A percentile compares a stretch with the other conserved stretches of the same genome.
Evolutionary conservation across 495 filamentous ascomycete species (phyloP).

Genomic region (Trichoderma virens): DNA sequence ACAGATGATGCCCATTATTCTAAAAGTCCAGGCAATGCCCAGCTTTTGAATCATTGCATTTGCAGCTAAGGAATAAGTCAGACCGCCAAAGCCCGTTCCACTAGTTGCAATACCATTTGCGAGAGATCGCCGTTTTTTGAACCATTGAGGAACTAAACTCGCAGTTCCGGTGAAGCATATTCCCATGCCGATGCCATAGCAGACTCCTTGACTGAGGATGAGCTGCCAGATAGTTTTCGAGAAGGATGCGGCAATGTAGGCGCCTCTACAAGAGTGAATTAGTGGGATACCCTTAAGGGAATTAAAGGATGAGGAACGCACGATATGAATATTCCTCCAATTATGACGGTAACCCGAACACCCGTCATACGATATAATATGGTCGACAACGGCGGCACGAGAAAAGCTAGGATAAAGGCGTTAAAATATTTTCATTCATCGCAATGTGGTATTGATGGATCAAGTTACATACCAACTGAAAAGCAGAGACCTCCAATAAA

Average conservation of each 20-base stretch:
- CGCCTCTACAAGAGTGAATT: conserved; percentile 18
- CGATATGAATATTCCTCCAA: conserved; percentile 48
- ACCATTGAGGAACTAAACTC: conserved; percentile 64
- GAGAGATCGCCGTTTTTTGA: conserved; percentile 50
- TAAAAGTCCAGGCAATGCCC: conserved; percentile 50
- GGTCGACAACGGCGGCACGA: conserved; percentile 53
- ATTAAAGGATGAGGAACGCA: not conserved
- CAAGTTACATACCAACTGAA: conserved; percentile 14
- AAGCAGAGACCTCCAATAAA: conserved; percentile 62
- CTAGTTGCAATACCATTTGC: conserved; percentile 60
- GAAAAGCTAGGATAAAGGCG: conserved; percentile 34
- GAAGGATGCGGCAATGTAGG: conserved; percentile 50
- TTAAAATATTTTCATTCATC: not conserved
- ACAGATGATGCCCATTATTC: conserved; percentile 46
- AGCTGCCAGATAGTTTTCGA: conserved; percentile 56
- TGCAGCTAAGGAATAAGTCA: conserved; percentile 45
- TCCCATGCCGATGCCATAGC: conserved; percentile 65
- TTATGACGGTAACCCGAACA: conserved; percentile 41
- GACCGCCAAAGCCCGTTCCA: conserved; percentile 58
- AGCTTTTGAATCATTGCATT: conserved; percentile 47
- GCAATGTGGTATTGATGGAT: not conserved
- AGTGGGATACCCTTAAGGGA: not conserved
- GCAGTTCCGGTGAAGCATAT: conserved; percentile 62
- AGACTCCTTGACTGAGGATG: conserved; percentile 60
- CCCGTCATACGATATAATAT: conserved; percentile 38